These are phyloP conservation scores for Auricularia heimuer DNA, from an alignment of 768 basidiomycete genomes.

Conservation along the genomic window DNA sequence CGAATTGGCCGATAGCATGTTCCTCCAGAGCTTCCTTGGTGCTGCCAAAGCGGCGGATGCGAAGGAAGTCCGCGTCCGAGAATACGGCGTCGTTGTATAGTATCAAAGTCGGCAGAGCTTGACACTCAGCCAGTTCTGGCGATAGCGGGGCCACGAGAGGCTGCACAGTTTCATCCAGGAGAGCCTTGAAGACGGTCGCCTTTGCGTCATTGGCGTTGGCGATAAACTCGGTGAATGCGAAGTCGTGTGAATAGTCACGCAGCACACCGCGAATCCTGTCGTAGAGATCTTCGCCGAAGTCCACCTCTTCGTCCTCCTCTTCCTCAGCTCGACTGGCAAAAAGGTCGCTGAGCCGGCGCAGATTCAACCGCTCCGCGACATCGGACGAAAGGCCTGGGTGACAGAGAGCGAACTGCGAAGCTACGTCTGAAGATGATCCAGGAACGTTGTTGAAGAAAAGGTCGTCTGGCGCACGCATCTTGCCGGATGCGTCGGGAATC, in stretches of 20 bases:
- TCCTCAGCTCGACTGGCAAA: conserved; percentile 3
- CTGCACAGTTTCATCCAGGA: conserved; percentile 25
- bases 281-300: conserved; percentile 35
- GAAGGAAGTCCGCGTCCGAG: conserved; percentile 33
- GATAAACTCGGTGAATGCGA: conserved; percentile 40
- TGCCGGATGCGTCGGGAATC: conserved; percentile 12
- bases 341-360: conserved; percentile 14
- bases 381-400: conserved; percentile 3
- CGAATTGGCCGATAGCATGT: conserved; percentile 42
- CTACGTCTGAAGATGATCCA: neutral
- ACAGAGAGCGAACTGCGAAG: conserved; percentile 3
- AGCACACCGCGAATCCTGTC: conserved; percentile 35
- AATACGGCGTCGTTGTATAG: conserved; percentile 37
- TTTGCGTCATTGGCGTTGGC: conserved; percentile 45
- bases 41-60: conserved; percentile 34
- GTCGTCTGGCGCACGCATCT: neutral
- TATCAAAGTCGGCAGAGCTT: conserved; percentile 29
- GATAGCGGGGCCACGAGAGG: conserved; percentile 20
- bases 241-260: conserved; percentile 31
- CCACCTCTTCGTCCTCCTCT: conserved; percentile 22
- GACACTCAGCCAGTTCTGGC: conserved; percentile 26
- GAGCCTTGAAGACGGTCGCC: conserved; percentile 33
- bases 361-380: conserved; percentile 9
- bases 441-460: neutral
- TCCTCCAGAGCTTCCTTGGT: conserved; percentile 32